phyloP scores from a whole-genome alignment of 1,139 yeast species.

The Petasospora fabianii region DNA sequence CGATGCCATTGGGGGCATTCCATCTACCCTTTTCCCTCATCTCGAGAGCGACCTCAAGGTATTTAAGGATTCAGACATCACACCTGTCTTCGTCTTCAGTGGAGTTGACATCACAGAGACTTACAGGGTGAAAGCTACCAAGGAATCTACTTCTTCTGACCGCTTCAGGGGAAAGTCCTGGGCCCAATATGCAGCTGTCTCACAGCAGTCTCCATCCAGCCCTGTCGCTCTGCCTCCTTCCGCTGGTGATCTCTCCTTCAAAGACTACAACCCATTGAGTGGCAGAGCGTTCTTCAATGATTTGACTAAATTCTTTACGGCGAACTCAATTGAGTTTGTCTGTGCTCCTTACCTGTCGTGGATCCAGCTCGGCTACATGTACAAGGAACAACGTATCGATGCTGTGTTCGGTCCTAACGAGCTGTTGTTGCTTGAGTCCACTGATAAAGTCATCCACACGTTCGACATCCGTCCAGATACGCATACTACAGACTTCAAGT shows the following conservation, averaged over 20 bases:
- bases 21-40: constrained; percentile 55
- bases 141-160: constrained; percentile 20
- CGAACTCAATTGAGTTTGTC: constrained; percentile 57
- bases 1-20: constrained; percentile 84
- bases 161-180: constrained; percentile 33
- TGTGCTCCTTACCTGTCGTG: constrained; percentile 84
- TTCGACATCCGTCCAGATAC: no score
- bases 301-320: constrained; percentile 54
- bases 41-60: constrained; percentile 61
- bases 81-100: constrained; percentile 72
- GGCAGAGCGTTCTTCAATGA: constrained; percentile 45
- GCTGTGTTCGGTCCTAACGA: constrained; percentile 86
- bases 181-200: constrained; percentile 31
- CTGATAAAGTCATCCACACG: constrained; percentile 69
- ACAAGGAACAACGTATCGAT: constrained; percentile 53
- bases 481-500: constrained; percentile 61
- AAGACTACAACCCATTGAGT: constrained; percentile 28
- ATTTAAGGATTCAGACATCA: constrained; percentile 59
- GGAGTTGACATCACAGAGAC: constrained; percentile 42
- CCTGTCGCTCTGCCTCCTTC: constrained; percentile 4
- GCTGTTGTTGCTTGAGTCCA: constrained; percentile 52
- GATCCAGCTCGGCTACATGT: constrained; percentile 74
- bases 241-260: constrained; percentile 31
- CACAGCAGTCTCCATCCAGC: constrained; percentile 2
- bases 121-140: constrained; percentile 21